Evolutionary conservation across 2,329 filamentous ascomycete species (phyloP).

Genomic region (Incumbomyces delicatus): DNA sequence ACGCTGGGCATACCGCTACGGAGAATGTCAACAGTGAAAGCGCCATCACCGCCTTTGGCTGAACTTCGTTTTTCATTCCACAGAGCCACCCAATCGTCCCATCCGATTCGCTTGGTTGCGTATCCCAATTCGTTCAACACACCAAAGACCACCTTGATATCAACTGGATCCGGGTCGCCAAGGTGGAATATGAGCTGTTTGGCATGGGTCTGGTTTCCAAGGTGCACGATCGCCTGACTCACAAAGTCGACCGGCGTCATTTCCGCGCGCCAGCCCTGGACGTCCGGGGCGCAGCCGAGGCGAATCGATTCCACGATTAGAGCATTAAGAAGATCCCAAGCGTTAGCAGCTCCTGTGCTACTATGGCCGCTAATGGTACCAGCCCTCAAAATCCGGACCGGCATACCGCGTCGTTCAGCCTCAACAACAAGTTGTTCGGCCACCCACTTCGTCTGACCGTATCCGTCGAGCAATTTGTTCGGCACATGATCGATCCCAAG

Average conservation of each 20-base stretch:
- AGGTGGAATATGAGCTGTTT: constrained; percentile 63
- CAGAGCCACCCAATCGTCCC: constrained; percentile 63
- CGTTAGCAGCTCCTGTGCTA: constrained; percentile 62
- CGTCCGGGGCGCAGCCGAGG: constrained; percentile 58
- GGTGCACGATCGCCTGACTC: constrained; percentile 60
- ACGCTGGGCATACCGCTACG: constrained; percentile 70
- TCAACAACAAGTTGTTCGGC: constrained; percentile 65
- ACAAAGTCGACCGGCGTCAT: constrained; percentile 82
- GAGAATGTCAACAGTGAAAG: constrained; percentile 69
- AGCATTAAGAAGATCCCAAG: constrained; percentile 67
- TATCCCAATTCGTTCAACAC: constrained; percentile 59
- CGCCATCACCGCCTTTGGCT: constrained; percentile 56
- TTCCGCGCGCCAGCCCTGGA: constrained; percentile 66
- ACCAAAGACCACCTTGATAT: constrained; percentile 56
- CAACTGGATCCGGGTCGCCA: constrained; percentile 60
- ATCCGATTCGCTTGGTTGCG: constrained; percentile 54
- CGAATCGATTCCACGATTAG: constrained; percentile 68
- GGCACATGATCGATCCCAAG: constrained; percentile 60
- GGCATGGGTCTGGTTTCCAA: constrained; percentile 54
- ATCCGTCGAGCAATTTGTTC: constrained; percentile 59
- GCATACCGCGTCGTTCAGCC: constrained; percentile 57
- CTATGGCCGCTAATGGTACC: constrained; percentile 75
- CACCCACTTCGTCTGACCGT: constrained; percentile 74
- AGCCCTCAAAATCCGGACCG: constrained; percentile 60
- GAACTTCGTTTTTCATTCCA: constrained; percentile 63